Evolutionary conservation across 768 basidiomycete genomes (phyloP).

Genomic region (Auricularia heimuer): DNA sequence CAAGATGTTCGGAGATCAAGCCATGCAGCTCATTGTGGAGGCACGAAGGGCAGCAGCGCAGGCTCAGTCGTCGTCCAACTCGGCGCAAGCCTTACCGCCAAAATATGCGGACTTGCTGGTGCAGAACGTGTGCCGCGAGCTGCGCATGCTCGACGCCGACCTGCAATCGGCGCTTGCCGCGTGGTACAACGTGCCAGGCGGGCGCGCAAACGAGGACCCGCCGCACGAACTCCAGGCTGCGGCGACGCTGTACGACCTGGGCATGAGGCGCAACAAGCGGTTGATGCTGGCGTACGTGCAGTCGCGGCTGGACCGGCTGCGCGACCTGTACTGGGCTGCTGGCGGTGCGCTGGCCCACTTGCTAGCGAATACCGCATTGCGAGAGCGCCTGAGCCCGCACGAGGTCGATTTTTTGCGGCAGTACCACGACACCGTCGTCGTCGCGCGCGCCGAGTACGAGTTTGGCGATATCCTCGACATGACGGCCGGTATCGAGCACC

Average conservation of each 20-base stretch:
- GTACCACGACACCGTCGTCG: constrained; percentile 73
- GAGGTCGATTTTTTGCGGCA: constrained; percentile 78
- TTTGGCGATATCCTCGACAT: constrained; percentile 70
- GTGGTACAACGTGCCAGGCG: constrained; percentile 20
- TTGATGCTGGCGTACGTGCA: constrained; percentile 88
- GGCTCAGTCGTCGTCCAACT: neutral
- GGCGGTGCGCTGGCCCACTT: constrained; percentile 83
- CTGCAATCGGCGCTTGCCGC: constrained; percentile 27
- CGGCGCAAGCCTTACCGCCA: constrained; percentile 54
- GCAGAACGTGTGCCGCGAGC: constrained; percentile 79
- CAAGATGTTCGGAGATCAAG: constrained; percentile 2
- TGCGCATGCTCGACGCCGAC: constrained; percentile 71
- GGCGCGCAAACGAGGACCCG: constrained; percentile 22
- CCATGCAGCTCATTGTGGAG: neutral
- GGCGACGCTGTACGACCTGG: constrained; percentile 79
- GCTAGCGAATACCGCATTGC: constrained; percentile 54
- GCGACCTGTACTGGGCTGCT: constrained; percentile 81
- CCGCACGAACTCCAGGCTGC: constrained; percentile 45
- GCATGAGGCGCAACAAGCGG: constrained; percentile 89
- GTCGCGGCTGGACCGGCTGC: constrained; percentile 74
- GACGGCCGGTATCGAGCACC: constrained; percentile 68
- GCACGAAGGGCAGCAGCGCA: neutral
- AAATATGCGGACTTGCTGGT: constrained; percentile 91
- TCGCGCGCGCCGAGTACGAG: constrained; percentile 56
- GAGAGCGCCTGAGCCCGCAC: constrained; percentile 66